Evolutionary conservation across 2,329 filamentous ascomycete species (phyloP), one percentile per base, ranked within the genome.

Genomic region (Tolypocladium tropicale): DNA sequence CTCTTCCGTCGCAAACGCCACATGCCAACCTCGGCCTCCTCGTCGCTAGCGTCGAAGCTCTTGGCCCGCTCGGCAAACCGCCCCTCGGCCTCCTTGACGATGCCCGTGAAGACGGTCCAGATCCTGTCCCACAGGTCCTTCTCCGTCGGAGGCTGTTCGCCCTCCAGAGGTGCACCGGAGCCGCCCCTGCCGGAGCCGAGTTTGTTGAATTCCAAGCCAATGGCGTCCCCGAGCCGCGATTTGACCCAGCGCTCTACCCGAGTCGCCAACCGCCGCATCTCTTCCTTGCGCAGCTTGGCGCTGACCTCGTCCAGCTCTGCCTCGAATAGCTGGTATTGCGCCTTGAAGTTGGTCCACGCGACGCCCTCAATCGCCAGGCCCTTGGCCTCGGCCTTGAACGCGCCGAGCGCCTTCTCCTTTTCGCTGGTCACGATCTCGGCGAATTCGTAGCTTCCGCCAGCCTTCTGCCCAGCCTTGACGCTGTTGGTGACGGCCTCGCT

Each of bases 71-170:
- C 90, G 0, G 87, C 83, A 72, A 97, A 97, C 55, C 91, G 83
- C 32, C 78, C 79, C 70, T 96, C 90, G 12, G 94, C 93, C 67
- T 96, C 90, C 55, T 83, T 80, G 21, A 97, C 91, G 10, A 92
- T 89, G 14, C 84, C 81, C 7, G 83, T 85, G 66, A 99, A 99
- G 37, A 90, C 82, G 34, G 74, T 82, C 94, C 94, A 99, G 65
- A 99, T 88, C 41, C 93, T 85, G 68, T 99, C 94, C 94, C 95
- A 99, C 18, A 99, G 84, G 55, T 91, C 88, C 69, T 89, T 91
- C 71, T 97, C 93, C 0, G 81, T 75, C 0, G 78, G 67, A 2
- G 87, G 84, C 71, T 87, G 90, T 57, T 90, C 86, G 2, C 86
- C 89, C 5, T 79, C 78, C 65, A 92, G 90, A 1, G 91, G 88